Conservation (phyloP, 768 basidiomycete genomes). For the Lactarius hatsudake region DNA sequence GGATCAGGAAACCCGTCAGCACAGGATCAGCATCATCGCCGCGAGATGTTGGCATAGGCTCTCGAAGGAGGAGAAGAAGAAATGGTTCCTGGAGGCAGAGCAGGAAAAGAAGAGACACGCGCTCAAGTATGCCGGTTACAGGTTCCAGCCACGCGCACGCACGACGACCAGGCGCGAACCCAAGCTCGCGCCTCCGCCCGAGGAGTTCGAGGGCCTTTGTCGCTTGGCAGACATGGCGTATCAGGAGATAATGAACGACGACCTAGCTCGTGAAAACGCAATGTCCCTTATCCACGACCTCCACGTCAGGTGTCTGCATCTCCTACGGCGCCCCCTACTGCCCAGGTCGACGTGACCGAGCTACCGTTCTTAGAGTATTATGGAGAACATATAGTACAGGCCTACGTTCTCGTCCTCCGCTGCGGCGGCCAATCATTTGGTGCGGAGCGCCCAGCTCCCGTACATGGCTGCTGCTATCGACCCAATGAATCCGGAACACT, state of each 20-base stretch:
- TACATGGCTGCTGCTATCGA: not conserved
- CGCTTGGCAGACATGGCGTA: constrained; percentile 17
- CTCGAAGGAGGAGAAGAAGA: constrained; percentile 33
- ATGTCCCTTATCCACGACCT: not conserved
- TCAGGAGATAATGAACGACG: not conserved
- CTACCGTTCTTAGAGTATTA: not conserved
- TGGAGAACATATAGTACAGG: not conserved
- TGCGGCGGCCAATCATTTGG: not conserved
- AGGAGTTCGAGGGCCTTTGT: constrained; percentile 31
- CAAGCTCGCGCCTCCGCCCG: constrained; percentile 27
- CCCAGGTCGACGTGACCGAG: not conserved
- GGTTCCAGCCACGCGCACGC: constrained; percentile 33
- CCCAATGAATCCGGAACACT: not conserved
- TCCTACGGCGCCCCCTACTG: not conserved
- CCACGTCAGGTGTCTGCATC: not conserved
- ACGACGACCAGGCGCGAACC: constrained; percentile 18
- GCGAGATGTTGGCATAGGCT: constrained; percentile 54
- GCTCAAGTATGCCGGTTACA: constrained; percentile 33
- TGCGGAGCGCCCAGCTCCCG: not conserved
- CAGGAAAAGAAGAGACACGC: constrained; percentile 32
- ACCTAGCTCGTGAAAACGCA: not conserved
- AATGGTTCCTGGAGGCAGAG: constrained; percentile 38
- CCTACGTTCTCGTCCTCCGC: not conserved
- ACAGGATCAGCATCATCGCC: constrained; percentile 52
- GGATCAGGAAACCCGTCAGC: constrained; percentile 50